Evolutionary conservation across 1,284 basidiomycete species (phyloP).

Genomic region (Vanrija humicola): DNA sequence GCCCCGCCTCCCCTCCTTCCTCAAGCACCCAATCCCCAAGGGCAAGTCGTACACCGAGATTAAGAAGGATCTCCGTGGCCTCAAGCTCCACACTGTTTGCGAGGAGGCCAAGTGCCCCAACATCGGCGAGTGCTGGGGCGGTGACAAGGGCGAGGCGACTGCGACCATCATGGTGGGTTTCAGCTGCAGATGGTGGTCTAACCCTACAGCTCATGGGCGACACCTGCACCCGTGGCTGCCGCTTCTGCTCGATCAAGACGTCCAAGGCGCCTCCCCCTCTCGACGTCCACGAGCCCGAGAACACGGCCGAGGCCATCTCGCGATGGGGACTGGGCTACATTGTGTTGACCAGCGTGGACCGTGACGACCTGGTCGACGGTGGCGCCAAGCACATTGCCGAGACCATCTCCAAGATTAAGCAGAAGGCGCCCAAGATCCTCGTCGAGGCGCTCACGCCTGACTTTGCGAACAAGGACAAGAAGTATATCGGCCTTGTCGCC

Average conservation of each 20-base stretch:
- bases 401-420: constrained; percentile 92
- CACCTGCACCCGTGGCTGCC: constrained; percentile 94
- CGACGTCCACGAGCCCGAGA: constrained; percentile 95
- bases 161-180: constrained; percentile 93
- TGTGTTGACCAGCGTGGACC: constrained; percentile 92
- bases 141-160: constrained; percentile 80
- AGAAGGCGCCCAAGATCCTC: constrained; percentile 91
- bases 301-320: constrained; percentile 96
- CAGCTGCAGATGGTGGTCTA: neutral
- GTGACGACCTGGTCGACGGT: constrained; percentile 91
- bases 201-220: constrained; percentile 91
- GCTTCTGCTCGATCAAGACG: constrained; percentile 98
- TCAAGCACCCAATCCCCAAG: constrained; percentile 91
- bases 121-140: constrained; percentile 99
- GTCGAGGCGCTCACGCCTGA: constrained; percentile 97
- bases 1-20: constrained; percentile 80
- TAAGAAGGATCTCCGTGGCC: constrained; percentile 89
- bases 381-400: constrained; percentile 91
- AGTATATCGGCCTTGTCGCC: constrained; percentile 76
- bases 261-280: constrained; percentile 80
- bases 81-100: constrained; percentile 92
- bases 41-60: constrained; percentile 86
- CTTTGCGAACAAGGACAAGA: constrained; percentile 69
- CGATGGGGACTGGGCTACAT: constrained; percentile 99
- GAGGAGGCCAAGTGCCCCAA: constrained; percentile 99